A percentile compares a stretch with the other conserved stretches of the same genome.
Evolutionary conservation across 495 filamentous ascomycete genomes (phyloP).

Genomic region (Penicillium angulare): DNA sequence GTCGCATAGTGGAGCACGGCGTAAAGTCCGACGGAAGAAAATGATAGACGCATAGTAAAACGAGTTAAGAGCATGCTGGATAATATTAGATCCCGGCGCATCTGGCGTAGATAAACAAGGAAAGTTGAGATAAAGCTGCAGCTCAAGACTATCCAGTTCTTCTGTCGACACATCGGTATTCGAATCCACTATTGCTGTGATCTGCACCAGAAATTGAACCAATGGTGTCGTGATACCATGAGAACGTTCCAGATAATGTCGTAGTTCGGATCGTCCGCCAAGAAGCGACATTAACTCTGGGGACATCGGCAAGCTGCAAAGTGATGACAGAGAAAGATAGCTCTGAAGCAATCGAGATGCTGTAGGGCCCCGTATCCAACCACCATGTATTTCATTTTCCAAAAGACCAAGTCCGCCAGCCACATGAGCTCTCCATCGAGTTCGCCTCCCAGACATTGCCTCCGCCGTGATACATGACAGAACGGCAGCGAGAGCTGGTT

Average conservation of each 20-base stretch:
- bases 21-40: slow-evolving; percentile 24
- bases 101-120: slow-evolving; percentile 10
- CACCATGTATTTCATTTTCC: slow-evolving; percentile 20
- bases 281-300: slow-evolving; percentile 16
- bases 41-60: slow-evolving; percentile 30
- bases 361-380: slow-evolving; percentile 18
- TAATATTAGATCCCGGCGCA: slow-evolving; percentile 11
- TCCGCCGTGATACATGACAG: slow-evolving; percentile 26
- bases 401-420: slow-evolving; percentile 23
- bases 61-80: slow-evolving; percentile 27
- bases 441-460: slow-evolving; percentile 27
- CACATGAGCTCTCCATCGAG: slow-evolving; percentile 27
- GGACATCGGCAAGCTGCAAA: slow-evolving; percentile 26
- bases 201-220: slow-evolving; percentile 20
- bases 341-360: slow-evolving; percentile 23
- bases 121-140: slow-evolving; percentile 25
- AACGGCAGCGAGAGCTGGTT: slow-evolving; percentile 20
- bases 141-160: slow-evolving; percentile 19
- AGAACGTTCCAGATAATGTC: slow-evolving; percentile 23
- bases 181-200: slow-evolving; percentile 16
- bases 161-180: background rate
- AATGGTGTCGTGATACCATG: slow-evolving; percentile 21
- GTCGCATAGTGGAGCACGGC: slow-evolving; percentile 10
- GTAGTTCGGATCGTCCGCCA: slow-evolving; percentile 16
- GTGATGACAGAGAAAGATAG: slow-evolving; percentile 25